Evolutionary conservation across 2,329 filamentous ascomycete species (phyloP).

Genomic region (Talaromyces rugulosus): DNA sequence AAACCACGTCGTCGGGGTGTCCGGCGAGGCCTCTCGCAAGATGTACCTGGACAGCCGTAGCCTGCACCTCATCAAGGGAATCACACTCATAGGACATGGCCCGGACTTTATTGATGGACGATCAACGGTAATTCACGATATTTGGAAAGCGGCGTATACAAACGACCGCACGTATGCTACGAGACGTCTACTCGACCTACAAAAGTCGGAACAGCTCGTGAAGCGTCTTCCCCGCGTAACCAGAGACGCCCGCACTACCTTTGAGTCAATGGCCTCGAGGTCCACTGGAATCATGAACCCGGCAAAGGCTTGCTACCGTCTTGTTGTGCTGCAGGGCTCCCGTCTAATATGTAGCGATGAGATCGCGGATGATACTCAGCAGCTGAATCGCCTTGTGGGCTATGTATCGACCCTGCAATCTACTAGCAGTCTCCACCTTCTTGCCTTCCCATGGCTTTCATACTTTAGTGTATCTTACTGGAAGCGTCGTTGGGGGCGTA

Average conservation of each 20-base stretch:
- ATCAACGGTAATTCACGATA: background rate
- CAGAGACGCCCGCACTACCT: background rate
- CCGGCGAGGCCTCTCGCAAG: conserved; percentile 6
- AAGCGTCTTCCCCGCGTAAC: background rate
- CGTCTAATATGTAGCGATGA: conserved; percentile 1
- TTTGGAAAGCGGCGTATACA: background rate
- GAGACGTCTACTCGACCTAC: conserved; percentile 1
- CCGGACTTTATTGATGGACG: background rate
- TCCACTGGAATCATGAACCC: conserved; percentile 4
- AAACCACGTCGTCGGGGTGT: conserved; percentile 5
- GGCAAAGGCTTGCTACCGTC: background rate
- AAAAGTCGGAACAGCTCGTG: background rate
- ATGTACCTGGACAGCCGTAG: conserved; percentile 1
- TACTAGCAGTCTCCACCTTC: conserved; percentile 1
- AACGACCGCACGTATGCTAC: conserved; percentile 1
- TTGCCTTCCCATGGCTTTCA: conserved; percentile 4
- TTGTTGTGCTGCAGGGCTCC: background rate
- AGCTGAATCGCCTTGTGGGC: background rate
- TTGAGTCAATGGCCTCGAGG: background rate
- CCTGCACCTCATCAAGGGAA: background rate
- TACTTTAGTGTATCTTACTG: background rate
- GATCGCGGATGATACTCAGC: conserved; percentile 1
- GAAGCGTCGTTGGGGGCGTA: background rate
- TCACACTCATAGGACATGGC: conserved; percentile 1
- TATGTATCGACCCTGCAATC: background rate